A percentile compares a stretch with the other conserved stretches of the same genome.
Evolutionary conservation across 306 rosid genomes (phyloP).

Genomic region (Citrullus amarus): DNA sequence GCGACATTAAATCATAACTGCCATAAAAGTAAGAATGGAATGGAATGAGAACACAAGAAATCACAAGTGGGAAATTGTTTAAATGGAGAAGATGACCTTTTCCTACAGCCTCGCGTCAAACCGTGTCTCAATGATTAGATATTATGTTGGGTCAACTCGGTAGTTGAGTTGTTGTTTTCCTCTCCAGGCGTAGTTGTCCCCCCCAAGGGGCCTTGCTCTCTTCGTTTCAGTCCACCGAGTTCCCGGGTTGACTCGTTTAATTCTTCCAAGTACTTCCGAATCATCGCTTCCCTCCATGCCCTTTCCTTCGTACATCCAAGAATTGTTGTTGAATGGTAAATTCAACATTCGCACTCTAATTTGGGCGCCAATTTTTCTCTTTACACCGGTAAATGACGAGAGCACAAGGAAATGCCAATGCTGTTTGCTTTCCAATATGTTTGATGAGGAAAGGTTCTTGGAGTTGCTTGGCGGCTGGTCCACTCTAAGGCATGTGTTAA

Average conservation of each 20-base stretch:
- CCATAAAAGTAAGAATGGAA: conserved; percentile 16
- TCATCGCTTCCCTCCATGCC: not conserved
- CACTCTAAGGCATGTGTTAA: too few species aligned
- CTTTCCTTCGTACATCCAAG: not conserved
- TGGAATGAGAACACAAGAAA: not conserved
- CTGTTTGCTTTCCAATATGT: too few species aligned
- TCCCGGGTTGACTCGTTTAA: not conserved
- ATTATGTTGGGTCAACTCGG: conserved; percentile 50
- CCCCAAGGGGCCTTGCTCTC: not conserved
- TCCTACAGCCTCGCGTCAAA: conserved; percentile 11
- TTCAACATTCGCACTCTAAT: not conserved
- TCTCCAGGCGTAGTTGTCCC: not conserved
- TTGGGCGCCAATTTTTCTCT: not conserved
- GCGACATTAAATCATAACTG: conserved; percentile 11
- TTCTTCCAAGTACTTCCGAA: not conserved
- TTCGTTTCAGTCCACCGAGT: not conserved
- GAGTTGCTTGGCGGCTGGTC: too few species aligned
- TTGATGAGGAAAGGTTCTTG: too few species aligned
- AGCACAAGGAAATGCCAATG: not conserved
- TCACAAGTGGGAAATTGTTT: conserved; percentile 10
- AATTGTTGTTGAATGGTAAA: not conserved
- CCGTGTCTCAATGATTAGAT: conserved; percentile 44
- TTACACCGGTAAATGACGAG: not conserved
- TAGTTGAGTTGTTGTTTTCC: conserved; percentile 35
- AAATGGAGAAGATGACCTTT: conserved; percentile 14